Evolutionary conservation across 441 rosid genomes (phyloP), one percentile per base, ranked within the genome.

Genomic region (Isatis lusitanica): DNA sequence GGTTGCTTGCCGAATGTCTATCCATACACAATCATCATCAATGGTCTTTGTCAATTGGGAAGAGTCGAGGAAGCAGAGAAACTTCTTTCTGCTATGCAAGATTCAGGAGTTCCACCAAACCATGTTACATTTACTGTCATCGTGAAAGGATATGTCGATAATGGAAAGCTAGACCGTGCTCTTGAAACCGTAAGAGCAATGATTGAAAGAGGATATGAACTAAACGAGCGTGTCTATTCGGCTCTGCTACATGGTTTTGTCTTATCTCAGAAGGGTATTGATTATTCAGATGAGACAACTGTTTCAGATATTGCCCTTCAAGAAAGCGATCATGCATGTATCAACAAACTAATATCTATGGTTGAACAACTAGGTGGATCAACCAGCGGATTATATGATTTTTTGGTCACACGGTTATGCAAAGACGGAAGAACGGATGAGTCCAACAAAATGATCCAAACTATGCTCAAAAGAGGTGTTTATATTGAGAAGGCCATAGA

Each of bases 1-100:
- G 83, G 85, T 44, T 83, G 86, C 68, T 79, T 79, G 38, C 88
- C 88, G 24, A 74, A 78, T 76, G 84, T 85, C 4, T 80, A 81
- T 60, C 73, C 86, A 24, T 85, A 83, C 75, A 85, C 85, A 24
- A 82, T 83, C 36, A 57, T 81, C 74, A 79, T 85, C 39, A 78
- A 76, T 7, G 88, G 88, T 52, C 78, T 85, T 42, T 83, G 79
- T 66, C 83, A 76, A 68, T 55, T 42, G 68, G 84, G 85, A 66
- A 78, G 83, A 76, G 5, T 79, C 13, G 72, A 81, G 68, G 86
- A 83, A 52, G 88, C 86, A 21, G 79, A 83, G 44, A 70, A 44
- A 66, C 75, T 85, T 67, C 73, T 81, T 39, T 63, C 70, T 60
- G 46, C 59, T 64, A 84, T 83, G 83, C 63, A 58, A 47, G 77